Conservation (phyloP, 371 early-diverging fungal genomes). For the Mycotypha africana region DNA sequence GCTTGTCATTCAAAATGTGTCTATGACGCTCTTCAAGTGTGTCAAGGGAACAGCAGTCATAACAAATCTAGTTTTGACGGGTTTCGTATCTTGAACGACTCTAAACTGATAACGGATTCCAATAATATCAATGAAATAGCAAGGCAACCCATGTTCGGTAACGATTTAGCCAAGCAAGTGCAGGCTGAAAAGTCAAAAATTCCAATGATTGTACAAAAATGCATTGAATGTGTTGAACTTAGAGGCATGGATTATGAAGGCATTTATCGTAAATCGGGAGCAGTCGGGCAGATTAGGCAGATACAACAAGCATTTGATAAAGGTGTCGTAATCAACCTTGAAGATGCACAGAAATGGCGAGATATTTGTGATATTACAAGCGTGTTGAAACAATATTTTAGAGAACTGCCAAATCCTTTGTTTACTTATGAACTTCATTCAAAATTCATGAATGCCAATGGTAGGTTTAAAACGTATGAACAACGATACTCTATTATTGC, state of each 20-base stretch:
- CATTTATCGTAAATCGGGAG: slow-evolving; percentile 89
- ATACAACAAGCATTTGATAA: slow-evolving; percentile 52
- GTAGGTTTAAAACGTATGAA: slow-evolving; percentile 16
- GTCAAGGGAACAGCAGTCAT: slow-evolving; percentile 20
- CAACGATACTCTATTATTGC: neutral
- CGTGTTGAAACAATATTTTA: slow-evolving; percentile 89
- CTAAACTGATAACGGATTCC: slow-evolving; percentile 4
- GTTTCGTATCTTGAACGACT: too few relatives aligned
- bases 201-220: slow-evolving; percentile 73
- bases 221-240: slow-evolving; percentile 24
- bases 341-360: slow-evolving; percentile 46
- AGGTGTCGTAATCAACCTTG: slow-evolving; percentile 39
- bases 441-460: slow-evolving; percentile 65
- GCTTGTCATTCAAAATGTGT: slow-evolving; percentile 34
- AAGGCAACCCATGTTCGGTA: slow-evolving; percentile 27
- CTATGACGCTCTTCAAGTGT: slow-evolving; percentile 23
- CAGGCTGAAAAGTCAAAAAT: slow-evolving; percentile 35
- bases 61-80: too few relatives aligned
- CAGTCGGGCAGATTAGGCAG: slow-evolving; percentile 67
- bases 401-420: slow-evolving; percentile 88
- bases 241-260: slow-evolving; percentile 52
- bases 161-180: slow-evolving; percentile 32
- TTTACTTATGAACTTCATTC: slow-evolving; percentile 75
- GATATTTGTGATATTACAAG: slow-evolving; percentile 79
- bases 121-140: slow-evolving; percentile 2